These are phyloP conservation scores for Xanthoconium stramineum DNA, from an alignment of 768 basidiomycete genomes.

Conservation along the genomic window DNA sequence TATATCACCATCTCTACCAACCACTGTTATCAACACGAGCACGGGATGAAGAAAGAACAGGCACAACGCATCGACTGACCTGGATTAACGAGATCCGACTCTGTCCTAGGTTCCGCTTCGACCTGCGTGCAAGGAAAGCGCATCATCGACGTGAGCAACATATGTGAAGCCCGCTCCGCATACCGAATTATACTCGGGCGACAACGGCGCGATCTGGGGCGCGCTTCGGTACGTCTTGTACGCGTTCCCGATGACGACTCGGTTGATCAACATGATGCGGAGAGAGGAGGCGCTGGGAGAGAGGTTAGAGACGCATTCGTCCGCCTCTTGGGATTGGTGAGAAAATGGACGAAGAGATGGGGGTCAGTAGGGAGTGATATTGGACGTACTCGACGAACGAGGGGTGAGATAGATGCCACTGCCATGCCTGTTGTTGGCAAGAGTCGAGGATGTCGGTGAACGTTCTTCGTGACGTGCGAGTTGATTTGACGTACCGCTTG, in stretches of 20 bases:
- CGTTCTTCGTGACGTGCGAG: neutral
- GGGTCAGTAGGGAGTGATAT: neutral
- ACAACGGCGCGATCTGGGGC: constrained; percentile 9
- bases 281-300: constrained; percentile 8
- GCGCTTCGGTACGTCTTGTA: constrained; percentile 9
- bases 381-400: constrained; percentile 14
- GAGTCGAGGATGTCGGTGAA: neutral
- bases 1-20: constrained; percentile 12
- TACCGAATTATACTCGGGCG: constrained; percentile 8
- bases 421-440: constrained; percentile 5
- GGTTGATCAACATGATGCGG: constrained; percentile 12
- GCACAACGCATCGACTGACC: neutral
- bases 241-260: constrained; percentile 6
- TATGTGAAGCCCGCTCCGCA: neutral
- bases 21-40: neutral
- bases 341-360: neutral
- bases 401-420: constrained; percentile 13
- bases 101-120: constrained; percentile 11
- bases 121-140: neutral
- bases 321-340: constrained; percentile 9
- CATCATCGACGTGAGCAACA: no score
- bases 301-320: constrained; percentile 16
- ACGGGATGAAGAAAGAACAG: neutral
- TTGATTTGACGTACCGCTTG: constrained; percentile 9
- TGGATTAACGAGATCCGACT: constrained; percentile 16